These are phyloP conservation scores for Fusarium torulosum DNA, from an alignment of 2,329 filamentous ascomycete genomes.

Conservation along the genomic window DNA sequence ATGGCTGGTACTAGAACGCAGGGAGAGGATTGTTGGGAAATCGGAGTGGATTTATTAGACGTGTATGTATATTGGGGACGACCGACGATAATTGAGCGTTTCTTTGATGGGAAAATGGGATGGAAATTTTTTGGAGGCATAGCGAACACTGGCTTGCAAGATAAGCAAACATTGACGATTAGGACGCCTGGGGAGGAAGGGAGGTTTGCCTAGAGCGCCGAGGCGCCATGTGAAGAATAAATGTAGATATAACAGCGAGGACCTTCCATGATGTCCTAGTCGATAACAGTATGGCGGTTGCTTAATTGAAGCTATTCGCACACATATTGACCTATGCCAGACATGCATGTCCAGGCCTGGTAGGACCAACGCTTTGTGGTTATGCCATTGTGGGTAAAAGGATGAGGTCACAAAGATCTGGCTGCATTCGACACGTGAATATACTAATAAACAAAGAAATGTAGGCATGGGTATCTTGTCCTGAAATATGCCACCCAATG, in stretches of 20 bases:
- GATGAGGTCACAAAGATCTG: not conserved
- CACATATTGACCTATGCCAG: no score
- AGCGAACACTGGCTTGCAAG: conserved; percentile 27
- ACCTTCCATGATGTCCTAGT: not conserved
- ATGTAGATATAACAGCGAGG: conserved; percentile 38
- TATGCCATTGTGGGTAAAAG: not conserved
- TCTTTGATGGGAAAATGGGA: conserved; percentile 33
- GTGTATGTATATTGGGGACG: conserved; percentile 39
- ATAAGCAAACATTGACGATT: conserved; percentile 26
- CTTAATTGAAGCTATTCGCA: not conserved
- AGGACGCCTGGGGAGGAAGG: conserved; percentile 12
- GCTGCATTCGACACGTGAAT: not conserved
- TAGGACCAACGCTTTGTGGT: not conserved
- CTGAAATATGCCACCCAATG: not conserved
- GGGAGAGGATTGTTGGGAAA: conserved; percentile 20
- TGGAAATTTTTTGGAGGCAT: conserved; percentile 24
- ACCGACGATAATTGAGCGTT: conserved; percentile 45
- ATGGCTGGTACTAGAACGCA: conserved; percentile 16
- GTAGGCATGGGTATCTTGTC: not conserved
- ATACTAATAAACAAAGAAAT: conserved; percentile 22
- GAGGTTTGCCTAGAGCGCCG: conserved; percentile 3
- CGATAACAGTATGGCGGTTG: not conserved
- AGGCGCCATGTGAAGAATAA: conserved; percentile 26
- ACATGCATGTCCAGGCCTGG: not conserved
- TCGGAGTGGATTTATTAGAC: conserved; percentile 25